Evolutionary conservation across 192 early-diverging fungal species (phyloP).

Genomic region (Lobosporangium transversale): DNA sequence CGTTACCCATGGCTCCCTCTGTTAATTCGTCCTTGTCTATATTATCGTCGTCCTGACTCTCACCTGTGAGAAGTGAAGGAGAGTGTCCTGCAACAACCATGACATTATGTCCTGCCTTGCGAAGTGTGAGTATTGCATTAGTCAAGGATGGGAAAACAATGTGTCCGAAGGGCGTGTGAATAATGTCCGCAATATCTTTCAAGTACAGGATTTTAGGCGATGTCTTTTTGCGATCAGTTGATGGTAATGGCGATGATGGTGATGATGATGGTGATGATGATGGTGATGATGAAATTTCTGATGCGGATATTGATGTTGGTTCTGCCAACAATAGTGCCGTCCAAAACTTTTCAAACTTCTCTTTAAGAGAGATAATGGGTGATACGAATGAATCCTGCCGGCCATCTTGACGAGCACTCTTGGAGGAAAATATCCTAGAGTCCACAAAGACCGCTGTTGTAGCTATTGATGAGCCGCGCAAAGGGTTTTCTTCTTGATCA

Average conservation of each 20-base stretch:
- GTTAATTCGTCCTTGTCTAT: too few species aligned
- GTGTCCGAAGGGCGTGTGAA: constrained; percentile 49
- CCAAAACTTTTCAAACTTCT: constrained; percentile 53
- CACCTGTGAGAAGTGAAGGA: constrained; percentile 38
- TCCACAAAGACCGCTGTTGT: constrained; percentile 23
- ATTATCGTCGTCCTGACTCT: constrained; percentile 8
- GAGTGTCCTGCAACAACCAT: constrained; percentile 60
- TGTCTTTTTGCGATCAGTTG: not conserved
- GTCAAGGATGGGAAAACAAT: constrained; percentile 55
- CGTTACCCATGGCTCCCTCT: not conserved
- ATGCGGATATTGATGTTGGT: constrained; percentile 5
- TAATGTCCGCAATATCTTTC: constrained; percentile 58
- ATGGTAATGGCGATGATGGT: not conserved
- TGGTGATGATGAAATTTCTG: not conserved
- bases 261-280: too few species aligned
- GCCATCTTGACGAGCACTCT: constrained; percentile 28
- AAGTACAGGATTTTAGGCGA: constrained; percentile 59
- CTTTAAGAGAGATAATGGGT: constrained; percentile 23
- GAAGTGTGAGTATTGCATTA: constrained; percentile 54
- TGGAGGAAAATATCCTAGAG: constrained; percentile 16
- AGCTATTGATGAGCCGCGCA: not conserved
- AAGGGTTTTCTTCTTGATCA: constrained; percentile 57
- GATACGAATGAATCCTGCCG: constrained; percentile 16
- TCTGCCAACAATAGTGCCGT: constrained; percentile 43
- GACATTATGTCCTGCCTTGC: constrained; percentile 54